Evolutionary conservation across 805 yeast species (phyloP).

Genomic region (Ascoidea rubescens): DNA sequence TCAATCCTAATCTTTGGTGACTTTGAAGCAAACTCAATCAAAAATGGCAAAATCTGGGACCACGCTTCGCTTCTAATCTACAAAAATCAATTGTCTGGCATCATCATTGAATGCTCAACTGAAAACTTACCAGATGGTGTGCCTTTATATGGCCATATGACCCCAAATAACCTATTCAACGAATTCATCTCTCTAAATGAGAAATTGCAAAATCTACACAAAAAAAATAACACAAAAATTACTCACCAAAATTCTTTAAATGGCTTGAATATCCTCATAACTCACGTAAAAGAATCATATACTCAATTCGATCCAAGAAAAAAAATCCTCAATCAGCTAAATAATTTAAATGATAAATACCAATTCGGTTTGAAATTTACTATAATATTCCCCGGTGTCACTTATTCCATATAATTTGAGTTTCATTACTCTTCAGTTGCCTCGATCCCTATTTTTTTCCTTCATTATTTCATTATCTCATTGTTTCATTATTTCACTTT

Average conservation of each 20-base stretch:
- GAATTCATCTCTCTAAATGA: slow-evolving; percentile 31
- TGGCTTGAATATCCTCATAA: slow-evolving; percentile 23
- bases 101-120: slow-evolving; percentile 72
- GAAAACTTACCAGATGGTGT: slow-evolving; percentile 27
- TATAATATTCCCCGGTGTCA: slow-evolving; percentile 41
- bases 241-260: slow-evolving; percentile 7
- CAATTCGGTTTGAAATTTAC: slow-evolving; percentile 33
- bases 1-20: slow-evolving; percentile 67
- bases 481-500: neutral
- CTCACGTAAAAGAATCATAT: slow-evolving; percentile 35
- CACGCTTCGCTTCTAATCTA: slow-evolving; percentile 32
- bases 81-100: slow-evolving; percentile 28
- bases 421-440: neutral
- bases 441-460: neutral
- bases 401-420: slow-evolving; percentile 17
- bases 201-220: neutral
- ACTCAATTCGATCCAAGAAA: slow-evolving; percentile 39
- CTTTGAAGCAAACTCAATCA: slow-evolving; percentile 52
- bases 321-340: slow-evolving; percentile 34
- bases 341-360: slow-evolving; percentile 20
- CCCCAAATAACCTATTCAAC: slow-evolving; percentile 45
- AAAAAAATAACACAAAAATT: neutral
- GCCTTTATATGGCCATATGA: slow-evolving; percentile 67
- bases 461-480: neutral
- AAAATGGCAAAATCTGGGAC: slow-evolving; percentile 36